Conservation (phyloP, 1,284 basidiomycete genomes). For the Ganoderma multipileum region DNA sequence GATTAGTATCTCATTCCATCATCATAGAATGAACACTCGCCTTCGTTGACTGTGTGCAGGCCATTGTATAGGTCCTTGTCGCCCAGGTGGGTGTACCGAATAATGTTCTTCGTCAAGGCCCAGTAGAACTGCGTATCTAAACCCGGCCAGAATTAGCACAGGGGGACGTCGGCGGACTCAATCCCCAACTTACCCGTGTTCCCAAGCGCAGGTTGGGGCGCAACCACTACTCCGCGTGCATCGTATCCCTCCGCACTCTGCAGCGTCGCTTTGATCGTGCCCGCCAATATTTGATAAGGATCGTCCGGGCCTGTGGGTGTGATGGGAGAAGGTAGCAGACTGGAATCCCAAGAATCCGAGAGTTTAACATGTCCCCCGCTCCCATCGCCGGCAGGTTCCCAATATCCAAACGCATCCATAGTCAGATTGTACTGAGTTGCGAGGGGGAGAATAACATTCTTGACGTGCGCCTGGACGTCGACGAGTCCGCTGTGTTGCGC, state of each 20-base stretch:
- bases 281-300: slow-evolving; percentile 55
- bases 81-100: slow-evolving; percentile 48
- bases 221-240: slow-evolving; percentile 44
- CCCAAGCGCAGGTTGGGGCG: slow-evolving; percentile 48
- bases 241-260: slow-evolving; percentile 31
- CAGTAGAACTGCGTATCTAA: slow-evolving; percentile 53
- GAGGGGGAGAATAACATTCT: slow-evolving; percentile 47
- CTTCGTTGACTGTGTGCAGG: slow-evolving; percentile 61
- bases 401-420: slow-evolving; percentile 55
- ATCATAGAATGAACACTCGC: slow-evolving; percentile 11
- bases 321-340: slow-evolving; percentile 60
- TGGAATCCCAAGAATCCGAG: slow-evolving; percentile 47
- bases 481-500: slow-evolving; percentile 52
- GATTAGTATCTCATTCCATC: neutral
- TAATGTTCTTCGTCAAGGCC: slow-evolving; percentile 50
- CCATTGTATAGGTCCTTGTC: slow-evolving; percentile 29
- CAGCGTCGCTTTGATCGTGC: slow-evolving; percentile 53
- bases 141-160: neutral
- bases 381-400: slow-evolving; percentile 26
- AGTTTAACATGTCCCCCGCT: slow-evolving; percentile 43
- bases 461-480: slow-evolving; percentile 49
- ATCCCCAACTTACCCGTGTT: slow-evolving; percentile 33
- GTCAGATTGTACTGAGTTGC: slow-evolving; percentile 57
- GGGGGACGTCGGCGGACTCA: no score
- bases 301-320: slow-evolving; percentile 53